Evolutionary conservation across 2,329 filamentous ascomycete genomes (phyloP).

Genomic region (Mariannaea sp.): DNA sequence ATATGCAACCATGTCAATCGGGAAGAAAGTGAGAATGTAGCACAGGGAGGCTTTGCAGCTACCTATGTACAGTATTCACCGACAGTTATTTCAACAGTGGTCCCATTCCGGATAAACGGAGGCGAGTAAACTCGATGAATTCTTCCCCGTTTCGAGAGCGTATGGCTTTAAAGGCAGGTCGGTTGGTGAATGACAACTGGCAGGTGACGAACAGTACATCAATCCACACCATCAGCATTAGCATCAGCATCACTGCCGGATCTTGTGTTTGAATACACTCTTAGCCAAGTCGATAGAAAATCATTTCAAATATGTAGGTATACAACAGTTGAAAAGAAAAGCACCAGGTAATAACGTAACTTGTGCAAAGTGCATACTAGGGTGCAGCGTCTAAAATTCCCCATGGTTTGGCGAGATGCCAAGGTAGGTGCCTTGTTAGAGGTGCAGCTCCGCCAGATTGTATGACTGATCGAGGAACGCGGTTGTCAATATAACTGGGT

Average conservation of each 20-base stretch:
- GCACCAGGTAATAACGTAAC: slow-evolving; percentile 52
- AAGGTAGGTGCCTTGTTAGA: neutral
- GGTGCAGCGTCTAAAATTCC: slow-evolving; percentile 51
- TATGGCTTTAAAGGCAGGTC: slow-evolving; percentile 43
- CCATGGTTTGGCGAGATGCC: slow-evolving; percentile 30
- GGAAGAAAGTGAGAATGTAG: slow-evolving; percentile 42
- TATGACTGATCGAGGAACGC: slow-evolving; percentile 25
- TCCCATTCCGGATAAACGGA: slow-evolving; percentile 48
- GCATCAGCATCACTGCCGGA: slow-evolving; percentile 12
- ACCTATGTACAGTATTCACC: slow-evolving; percentile 43
- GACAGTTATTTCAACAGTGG: slow-evolving; percentile 53
- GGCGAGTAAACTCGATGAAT: slow-evolving; percentile 51
- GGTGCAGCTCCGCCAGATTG: slow-evolving; percentile 23
- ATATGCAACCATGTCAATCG: slow-evolving; percentile 48
- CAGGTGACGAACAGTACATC: slow-evolving; percentile 33
- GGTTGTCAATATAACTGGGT: slow-evolving; percentile 12
- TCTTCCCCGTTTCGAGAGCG: slow-evolving; percentile 47
- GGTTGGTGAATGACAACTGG: slow-evolving; percentile 27
- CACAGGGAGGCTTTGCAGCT: slow-evolving; percentile 11
- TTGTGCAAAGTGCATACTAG: too few relatives aligned
- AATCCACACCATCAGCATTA: slow-evolving; percentile 11
- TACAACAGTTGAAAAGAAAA: too few relatives aligned
- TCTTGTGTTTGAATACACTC: slow-evolving; percentile 34
- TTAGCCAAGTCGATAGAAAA: slow-evolving; percentile 50
- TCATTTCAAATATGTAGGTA: slow-evolving; percentile 55